Conservation (phyloP, 1,284 basidiomycete species). For the Cronartium quercuum region DNA sequence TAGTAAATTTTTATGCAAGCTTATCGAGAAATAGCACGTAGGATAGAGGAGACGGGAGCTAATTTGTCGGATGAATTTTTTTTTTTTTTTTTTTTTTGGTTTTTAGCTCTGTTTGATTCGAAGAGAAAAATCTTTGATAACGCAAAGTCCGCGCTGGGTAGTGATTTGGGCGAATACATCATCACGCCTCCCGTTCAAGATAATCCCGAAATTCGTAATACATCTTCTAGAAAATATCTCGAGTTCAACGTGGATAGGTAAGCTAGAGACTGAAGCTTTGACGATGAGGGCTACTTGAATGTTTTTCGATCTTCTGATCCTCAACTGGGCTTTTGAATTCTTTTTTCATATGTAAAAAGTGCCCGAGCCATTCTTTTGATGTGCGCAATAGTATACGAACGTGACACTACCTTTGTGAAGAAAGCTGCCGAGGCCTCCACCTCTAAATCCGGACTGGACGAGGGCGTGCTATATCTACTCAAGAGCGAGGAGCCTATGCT, state of each 20-base stretch:
- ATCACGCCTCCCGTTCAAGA: not conserved
- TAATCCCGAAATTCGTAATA: not conserved
- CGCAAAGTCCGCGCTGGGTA: not conserved
- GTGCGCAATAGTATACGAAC: conserved; percentile 24
- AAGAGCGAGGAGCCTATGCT: conserved; percentile 14
- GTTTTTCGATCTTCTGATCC: not conserved
- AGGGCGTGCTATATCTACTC: not conserved
- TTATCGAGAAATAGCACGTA: not conserved
- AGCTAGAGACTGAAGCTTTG: too few species aligned
- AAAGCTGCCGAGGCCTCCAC: not conserved
- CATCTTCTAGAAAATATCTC: not conserved
- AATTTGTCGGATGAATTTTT: not conserved
- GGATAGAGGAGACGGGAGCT: not conserved
- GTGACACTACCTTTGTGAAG: conserved; percentile 3
- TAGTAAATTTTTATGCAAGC: not conserved
- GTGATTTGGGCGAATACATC: not conserved
- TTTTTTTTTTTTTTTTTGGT: too few species aligned
- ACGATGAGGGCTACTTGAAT: too few species aligned
- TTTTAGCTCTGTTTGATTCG: not conserved
- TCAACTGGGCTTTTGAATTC: not conserved
- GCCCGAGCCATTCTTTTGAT: conserved; percentile 21
- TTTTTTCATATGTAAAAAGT: not conserved
- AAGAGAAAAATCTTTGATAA: not conserved
- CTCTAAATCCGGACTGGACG: not conserved
- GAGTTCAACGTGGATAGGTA: not conserved